phyloP scores from a whole-genome alignment of 441 rosid genomes.

The Adansonia gregorii region DNA sequence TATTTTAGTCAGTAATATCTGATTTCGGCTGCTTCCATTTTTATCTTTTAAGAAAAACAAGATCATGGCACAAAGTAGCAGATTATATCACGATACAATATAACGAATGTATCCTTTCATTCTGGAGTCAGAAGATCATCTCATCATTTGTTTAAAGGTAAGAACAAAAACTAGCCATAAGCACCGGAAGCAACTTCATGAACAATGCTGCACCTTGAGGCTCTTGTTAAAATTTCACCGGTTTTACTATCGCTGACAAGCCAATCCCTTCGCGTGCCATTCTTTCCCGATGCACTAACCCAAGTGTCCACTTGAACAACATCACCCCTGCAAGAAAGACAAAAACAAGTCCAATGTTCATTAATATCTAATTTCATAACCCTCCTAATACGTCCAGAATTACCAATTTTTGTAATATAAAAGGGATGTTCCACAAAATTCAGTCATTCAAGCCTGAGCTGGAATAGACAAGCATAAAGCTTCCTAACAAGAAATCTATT shows the following conservation, averaged over 20 bases:
- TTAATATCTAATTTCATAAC: background rate
- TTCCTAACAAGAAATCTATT: background rate
- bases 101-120: background rate
- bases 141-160: background rate
- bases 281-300: constrained; percentile 89
- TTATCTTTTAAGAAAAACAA: background rate
- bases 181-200: background rate
- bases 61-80: background rate
- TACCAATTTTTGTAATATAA: background rate
- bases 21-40: too few relatives aligned
- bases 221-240: constrained; percentile 84
- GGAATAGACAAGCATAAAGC: background rate
- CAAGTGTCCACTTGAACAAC: constrained; percentile 88
- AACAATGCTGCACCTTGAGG: constrained; percentile 68
- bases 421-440: constrained; percentile 17
- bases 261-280: constrained; percentile 99
- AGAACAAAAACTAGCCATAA: background rate
- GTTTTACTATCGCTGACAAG: constrained; percentile 68
- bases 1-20: too few relatives aligned
- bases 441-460: background rate
- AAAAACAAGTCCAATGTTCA: constrained; percentile 26
- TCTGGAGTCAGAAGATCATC: background rate
- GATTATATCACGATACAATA: background rate
- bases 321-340: constrained; percentile 76
- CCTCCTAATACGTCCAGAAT: background rate